Base-by-base conservation (phyloP, 192 early-diverging fungal genomes). In the Coemansia sp. region DNA sequence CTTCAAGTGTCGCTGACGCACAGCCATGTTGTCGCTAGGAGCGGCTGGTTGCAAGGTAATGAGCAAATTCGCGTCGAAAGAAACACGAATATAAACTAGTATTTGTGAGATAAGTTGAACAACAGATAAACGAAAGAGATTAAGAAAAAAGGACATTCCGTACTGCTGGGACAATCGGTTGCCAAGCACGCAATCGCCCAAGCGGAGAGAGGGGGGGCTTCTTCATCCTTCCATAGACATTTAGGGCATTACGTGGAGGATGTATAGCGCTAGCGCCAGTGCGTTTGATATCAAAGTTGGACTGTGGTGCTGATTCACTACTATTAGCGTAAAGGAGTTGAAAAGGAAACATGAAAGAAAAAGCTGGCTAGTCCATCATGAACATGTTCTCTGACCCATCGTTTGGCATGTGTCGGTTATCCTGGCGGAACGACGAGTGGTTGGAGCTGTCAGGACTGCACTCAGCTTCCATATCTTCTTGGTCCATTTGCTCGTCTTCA, bases 1-100 rank as follows among this genome's bases (percentile, higher is more conserved):
- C 53, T 62, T 73, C 27, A 61, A 32, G 27, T 62, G 70, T 70
- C 78, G 70, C 78, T 75, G 71, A 50, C 78, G 78, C 42, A 76
- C 74, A n/a, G 62, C 71, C 70, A 75, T 76, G 11, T 19, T 69
- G 34, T 53, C 51, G 37, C 27, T 12, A 5, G 29, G 36, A 34
- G 27, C 2, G 9, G 64, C 27, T 19, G 63, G 32, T 32, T 15
- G 12, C 29, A 65, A 64, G 15, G 4, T 38, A 42, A 23, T 27
- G 27, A 27, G 27, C 27, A 23, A 46, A 72, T 12, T 42, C 11
- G 41, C 32, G 66, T 14, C 10, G 61, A 58, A 25, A 36, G 6
- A 50, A 41, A 15, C 2, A 27, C 38, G 7, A 17, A 64, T 64
- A 46, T n/a, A 65, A n/a, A 48, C 34, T 7, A 38, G 19, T 42